These are phyloP conservation scores for Leucocoprinus leucothites DNA, from an alignment of 768 basidiomycete species.

Conservation along the genomic window DNA sequence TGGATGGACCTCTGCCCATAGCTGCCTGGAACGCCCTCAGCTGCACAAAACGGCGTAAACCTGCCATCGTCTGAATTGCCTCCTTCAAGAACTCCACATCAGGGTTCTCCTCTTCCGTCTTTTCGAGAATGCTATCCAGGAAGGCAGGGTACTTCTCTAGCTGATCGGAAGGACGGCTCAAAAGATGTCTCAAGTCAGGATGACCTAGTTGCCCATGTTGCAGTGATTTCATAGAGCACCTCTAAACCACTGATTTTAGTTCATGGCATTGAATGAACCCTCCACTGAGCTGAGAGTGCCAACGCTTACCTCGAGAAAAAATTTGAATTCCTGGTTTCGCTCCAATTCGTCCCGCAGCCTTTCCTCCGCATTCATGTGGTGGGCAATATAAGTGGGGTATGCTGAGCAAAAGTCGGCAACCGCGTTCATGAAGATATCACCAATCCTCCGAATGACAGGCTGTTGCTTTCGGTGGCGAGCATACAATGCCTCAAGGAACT, in stretches of 20 bases:
- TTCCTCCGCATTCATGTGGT: constrained; percentile 83
- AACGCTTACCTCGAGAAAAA: constrained; percentile 77
- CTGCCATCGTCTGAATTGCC: constrained; percentile 79
- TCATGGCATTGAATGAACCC: background rate
- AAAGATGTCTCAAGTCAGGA: constrained; percentile 68
- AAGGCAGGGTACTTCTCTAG: constrained; percentile 83
- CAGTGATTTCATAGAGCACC: constrained; percentile 39
- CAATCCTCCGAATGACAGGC: constrained; percentile 79
- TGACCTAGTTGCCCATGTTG: constrained; percentile 35
- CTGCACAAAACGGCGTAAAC: constrained; percentile 76
- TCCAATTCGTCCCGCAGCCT: constrained; percentile 85
- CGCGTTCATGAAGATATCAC: constrained; percentile 84
- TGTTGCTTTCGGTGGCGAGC: constrained; percentile 84
- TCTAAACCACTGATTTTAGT: constrained; percentile 21
- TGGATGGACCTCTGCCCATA: constrained; percentile 76
- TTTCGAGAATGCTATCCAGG: constrained; percentile 81
- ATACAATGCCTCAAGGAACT: constrained; percentile 81
- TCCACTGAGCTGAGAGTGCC: background rate
- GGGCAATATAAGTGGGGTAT: constrained; percentile 84
- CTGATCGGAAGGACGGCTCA: constrained; percentile 77
- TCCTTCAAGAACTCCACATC: constrained; percentile 79
- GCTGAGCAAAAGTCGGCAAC: constrained; percentile 84
- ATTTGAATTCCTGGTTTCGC: constrained; percentile 71
- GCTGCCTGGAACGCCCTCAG: constrained; percentile 87
- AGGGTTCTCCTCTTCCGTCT: constrained; percentile 76